These are phyloP conservation scores for Exobasidium rhododendri DNA, from an alignment of 1,284 basidiomycete genomes.

Conservation along the genomic window DNA sequence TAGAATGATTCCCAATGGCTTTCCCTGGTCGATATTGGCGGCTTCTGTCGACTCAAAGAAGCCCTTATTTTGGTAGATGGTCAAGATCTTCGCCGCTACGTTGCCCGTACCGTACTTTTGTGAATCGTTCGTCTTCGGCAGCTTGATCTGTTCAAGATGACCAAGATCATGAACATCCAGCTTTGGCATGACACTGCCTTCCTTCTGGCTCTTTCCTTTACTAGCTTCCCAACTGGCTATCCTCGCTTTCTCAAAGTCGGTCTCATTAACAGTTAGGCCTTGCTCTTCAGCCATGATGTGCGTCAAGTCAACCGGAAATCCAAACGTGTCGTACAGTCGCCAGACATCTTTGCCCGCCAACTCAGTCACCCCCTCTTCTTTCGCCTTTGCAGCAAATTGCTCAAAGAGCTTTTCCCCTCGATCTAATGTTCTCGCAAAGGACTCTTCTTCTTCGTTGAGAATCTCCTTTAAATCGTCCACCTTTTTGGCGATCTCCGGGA, in stretches of 20 bases:
- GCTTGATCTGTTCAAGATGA: slow-evolving; percentile 70
- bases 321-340: slow-evolving; percentile 96
- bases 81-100: slow-evolving; percentile 72
- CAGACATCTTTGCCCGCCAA: slow-evolving; percentile 91
- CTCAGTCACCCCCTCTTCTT: slow-evolving; percentile 65
- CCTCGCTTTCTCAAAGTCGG: slow-evolving; percentile 85
- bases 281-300: slow-evolving; percentile 96
- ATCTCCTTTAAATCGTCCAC: slow-evolving; percentile 87
- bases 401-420: slow-evolving; percentile 96
- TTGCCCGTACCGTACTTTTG: slow-evolving; percentile 78
- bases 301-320: slow-evolving; percentile 95
- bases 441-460: slow-evolving; percentile 93
- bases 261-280: slow-evolving; percentile 77
- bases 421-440: slow-evolving; percentile 92
- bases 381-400: slow-evolving; percentile 74
- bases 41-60: slow-evolving; percentile 70
- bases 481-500: slow-evolving; percentile 88
- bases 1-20: slow-evolving; percentile 79
- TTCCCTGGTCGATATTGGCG: slow-evolving; percentile 57
- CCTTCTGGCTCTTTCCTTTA: slow-evolving; percentile 71
- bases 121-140: slow-evolving; percentile 92
- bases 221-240: slow-evolving; percentile 84
- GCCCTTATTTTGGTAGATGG: slow-evolving; percentile 77
- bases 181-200: slow-evolving; percentile 66
- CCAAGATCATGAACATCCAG: slow-evolving; percentile 95